Conservation (phyloP, 352 stramenopile genomes). For the Globisporangium nodosum region DNA sequence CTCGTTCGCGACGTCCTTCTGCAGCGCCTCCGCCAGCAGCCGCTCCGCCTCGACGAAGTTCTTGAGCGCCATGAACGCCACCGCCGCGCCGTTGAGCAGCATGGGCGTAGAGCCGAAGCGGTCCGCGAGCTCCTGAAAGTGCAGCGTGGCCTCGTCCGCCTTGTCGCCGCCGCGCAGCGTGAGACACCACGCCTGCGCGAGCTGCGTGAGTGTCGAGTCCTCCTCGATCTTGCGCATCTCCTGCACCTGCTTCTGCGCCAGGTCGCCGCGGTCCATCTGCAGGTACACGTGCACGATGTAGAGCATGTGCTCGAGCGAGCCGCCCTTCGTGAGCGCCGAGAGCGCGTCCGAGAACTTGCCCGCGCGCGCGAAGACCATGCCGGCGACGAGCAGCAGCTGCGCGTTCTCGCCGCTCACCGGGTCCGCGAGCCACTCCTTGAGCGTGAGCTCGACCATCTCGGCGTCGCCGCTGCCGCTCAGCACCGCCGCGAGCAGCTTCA, state of each 20-base stretch:
- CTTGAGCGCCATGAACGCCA: conserved; percentile 88
- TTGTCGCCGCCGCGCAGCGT: conserved; percentile 79
- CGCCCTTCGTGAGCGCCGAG: conserved; percentile 85
- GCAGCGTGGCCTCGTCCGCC: conserved; percentile 88
- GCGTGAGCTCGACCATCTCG: conserved; percentile 87
- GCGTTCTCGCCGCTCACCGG: conserved; percentile 78
- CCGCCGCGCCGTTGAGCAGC: conserved; percentile 90
- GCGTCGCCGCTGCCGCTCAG: conserved; percentile 57
- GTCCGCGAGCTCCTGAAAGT: conserved; percentile 92
- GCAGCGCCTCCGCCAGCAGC: conserved; percentile 83
- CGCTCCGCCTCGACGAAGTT: conserved; percentile 90
- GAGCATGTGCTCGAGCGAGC: conserved; percentile 92
- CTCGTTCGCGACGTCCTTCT: conserved; percentile 81
- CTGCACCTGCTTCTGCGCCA: conserved; percentile 85
- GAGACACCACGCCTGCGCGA: conserved; percentile 88
- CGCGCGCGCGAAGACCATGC: conserved; percentile 91
- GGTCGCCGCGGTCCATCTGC: conserved; percentile 93
- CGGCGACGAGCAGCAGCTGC: conserved; percentile 91
- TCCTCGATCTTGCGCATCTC: conserved; percentile 93
- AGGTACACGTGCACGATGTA: conserved; percentile 86
- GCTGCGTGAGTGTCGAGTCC: conserved; percentile 94
- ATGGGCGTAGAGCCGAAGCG: conserved; percentile 91
- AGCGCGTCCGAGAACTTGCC: conserved; percentile 93
- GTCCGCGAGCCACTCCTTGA: conserved; percentile 90
- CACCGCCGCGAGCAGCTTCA: conserved; percentile 87